phyloP scores from a whole-genome alignment of 805 yeast species.

The Saccharomycopsis fermentans region DNA sequence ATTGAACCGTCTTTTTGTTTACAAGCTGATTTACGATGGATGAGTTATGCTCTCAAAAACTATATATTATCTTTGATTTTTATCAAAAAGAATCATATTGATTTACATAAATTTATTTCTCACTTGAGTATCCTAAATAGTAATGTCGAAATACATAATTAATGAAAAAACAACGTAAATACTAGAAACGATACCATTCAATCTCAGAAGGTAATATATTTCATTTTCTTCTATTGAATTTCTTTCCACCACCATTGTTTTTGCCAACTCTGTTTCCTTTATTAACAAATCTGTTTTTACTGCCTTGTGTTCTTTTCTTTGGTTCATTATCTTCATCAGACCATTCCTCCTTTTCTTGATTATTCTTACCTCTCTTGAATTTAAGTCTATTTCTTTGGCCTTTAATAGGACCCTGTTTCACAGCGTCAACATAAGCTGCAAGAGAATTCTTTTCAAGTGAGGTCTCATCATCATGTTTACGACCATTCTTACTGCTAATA shows the following conservation, averaged over 20 bases:
- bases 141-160: not conserved
- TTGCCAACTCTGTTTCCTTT: not conserved
- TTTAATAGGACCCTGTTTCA: constrained; percentile 84
- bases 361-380: constrained; percentile 56
- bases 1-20: too few relatives aligned
- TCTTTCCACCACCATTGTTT: not conserved
- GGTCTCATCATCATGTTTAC: constrained; percentile 35
- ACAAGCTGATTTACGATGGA: too few relatives aligned
- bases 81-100: too few relatives aligned
- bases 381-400: constrained; percentile 89
- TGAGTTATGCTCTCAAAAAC: too few relatives aligned
- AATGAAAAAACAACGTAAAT: not conserved
- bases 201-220: too few relatives aligned
- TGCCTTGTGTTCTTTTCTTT: not conserved
- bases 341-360: constrained; percentile 42
- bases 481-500: constrained; percentile 13
- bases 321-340: constrained; percentile 37
- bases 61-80: too few relatives aligned
- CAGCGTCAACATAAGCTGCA: constrained; percentile 90
- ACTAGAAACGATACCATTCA: too few relatives aligned
- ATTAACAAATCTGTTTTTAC: not conserved
- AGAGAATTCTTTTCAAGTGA: constrained; percentile 47
- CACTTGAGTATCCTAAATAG: too few relatives aligned
- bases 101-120: too few relatives aligned
- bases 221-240: not conserved